Percentiles rank a stretch among this genome's conserved stretches.
phyloP scores from a whole-genome alignment of 2,329 filamentous ascomycete species.

The Sporothrix variecibatus region DNA sequence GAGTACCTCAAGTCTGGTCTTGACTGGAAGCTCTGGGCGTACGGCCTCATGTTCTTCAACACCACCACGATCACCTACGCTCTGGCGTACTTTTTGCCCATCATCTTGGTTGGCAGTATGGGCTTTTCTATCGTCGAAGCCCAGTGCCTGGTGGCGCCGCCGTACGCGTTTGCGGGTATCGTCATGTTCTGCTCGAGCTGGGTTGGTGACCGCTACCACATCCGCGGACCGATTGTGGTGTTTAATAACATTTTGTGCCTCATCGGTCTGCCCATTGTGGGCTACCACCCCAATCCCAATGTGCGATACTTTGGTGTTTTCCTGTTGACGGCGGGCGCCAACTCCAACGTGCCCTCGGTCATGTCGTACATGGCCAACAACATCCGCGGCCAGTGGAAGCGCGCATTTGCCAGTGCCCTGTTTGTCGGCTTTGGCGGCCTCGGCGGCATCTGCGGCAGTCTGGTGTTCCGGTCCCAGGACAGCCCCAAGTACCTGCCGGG shows the following conservation, averaged over 20 bases:
- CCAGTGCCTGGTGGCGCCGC: conserved; percentile 72
- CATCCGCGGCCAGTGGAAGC: conserved; percentile 85
- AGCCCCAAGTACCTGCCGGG: conserved; percentile 56
- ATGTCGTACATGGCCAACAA: conserved; percentile 87
- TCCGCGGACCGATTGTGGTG: conserved; percentile 67
- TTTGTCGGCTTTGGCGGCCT: conserved; percentile 76
- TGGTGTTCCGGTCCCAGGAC: conserved; percentile 68
- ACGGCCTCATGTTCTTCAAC: conserved; percentile 62
- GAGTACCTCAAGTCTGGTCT: conserved; percentile 50
- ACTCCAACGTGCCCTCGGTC: conserved; percentile 72
- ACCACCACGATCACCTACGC: conserved; percentile 74
- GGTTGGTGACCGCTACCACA: conserved; percentile 65
- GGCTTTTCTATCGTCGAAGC: conserved; percentile 63
- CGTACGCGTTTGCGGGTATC: conserved; percentile 65
- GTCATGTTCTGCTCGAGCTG: conserved; percentile 62
- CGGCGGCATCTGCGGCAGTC: conserved; percentile 73
- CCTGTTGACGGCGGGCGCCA: conserved; percentile 72
- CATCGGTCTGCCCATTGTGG: conserved; percentile 72
- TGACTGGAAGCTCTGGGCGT: conserved; percentile 64
- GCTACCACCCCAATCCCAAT: conserved; percentile 58
- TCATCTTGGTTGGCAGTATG: conserved; percentile 67
- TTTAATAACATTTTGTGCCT: conserved; percentile 58
- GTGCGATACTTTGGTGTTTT: conserved; percentile 76
- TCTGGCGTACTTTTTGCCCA: conserved; percentile 75
- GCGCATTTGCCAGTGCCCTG: conserved; percentile 74